A percentile compares a stretch with the other conserved stretches of the same genome.
Conservation (phyloP, 371 early-diverging fungal genomes). For the Haplosporangium sp. region DNA sequence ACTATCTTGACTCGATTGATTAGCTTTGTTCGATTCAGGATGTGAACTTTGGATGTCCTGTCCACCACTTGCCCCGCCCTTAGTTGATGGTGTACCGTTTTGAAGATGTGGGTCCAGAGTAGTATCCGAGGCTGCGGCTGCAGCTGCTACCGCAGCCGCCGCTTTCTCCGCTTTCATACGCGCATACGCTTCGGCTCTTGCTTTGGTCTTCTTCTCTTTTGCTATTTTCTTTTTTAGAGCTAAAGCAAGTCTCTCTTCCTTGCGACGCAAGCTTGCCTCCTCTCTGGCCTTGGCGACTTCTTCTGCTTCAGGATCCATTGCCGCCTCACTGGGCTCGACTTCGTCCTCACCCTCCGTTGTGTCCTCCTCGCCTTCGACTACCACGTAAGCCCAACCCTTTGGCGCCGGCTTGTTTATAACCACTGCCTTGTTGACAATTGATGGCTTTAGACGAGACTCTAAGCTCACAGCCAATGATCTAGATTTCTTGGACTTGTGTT, state of each 20-base stretch:
- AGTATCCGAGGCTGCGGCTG: neutral
- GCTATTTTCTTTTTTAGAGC: conserved; percentile 15
- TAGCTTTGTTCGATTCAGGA: neutral
- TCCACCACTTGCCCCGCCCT: neutral
- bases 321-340: neutral
- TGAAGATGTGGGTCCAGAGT: neutral
- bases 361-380: conserved; percentile 55
- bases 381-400: conserved; percentile 58
- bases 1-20: neutral
- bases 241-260: conserved; percentile 11
- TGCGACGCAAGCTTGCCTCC: conserved; percentile 14
- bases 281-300: conserved; percentile 9
- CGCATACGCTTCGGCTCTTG: conserved; percentile 19
- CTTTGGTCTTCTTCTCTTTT: conserved; percentile 21
- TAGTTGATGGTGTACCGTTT: neutral
- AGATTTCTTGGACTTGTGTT: conserved; percentile 49
- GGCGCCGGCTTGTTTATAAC: conserved; percentile 55
- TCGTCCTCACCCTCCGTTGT: conserved; percentile 47
- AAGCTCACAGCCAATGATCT: conserved; percentile 41
- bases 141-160: neutral
- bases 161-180: conserved; percentile 14
- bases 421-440: conserved; percentile 46
- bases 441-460: conserved; percentile 51
- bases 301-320: conserved; percentile 2
- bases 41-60: neutral